Percentiles rank a stretch among this genome's conserved stretches.
Evolutionary conservation across 1,284 basidiomycete species (phyloP).

Genomic region (Marasmius fiardii): DNA sequence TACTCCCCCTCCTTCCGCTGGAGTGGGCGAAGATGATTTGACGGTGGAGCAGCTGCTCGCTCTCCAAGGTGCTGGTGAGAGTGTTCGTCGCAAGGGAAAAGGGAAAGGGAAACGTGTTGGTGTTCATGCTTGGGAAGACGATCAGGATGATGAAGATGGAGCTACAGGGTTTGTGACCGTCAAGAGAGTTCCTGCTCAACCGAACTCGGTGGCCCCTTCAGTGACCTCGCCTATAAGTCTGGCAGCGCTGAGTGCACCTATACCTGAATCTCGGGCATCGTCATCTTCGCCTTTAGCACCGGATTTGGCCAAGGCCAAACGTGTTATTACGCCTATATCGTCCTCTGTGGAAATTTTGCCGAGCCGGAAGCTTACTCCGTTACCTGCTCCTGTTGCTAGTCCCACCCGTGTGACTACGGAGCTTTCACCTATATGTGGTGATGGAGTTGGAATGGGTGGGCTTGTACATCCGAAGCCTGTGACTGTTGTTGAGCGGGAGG

Average conservation of each 20-base stretch:
- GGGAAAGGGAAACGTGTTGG: slow-evolving; percentile 15
- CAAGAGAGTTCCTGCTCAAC: slow-evolving; percentile 22
- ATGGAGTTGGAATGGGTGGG: not conserved
- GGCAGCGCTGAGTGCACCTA: not conserved
- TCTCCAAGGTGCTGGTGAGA: slow-evolving; percentile 17
- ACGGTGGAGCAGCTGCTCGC: slow-evolving; percentile 47
- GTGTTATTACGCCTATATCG: not conserved
- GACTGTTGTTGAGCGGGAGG: not conserved
- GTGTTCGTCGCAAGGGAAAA: slow-evolving; percentile 12
- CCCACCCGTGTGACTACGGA: not conserved
- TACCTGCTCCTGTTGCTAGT: not conserved
- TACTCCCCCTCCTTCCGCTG: not conserved
- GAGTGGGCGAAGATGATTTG: slow-evolving; percentile 33
- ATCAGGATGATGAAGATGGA: slow-evolving; percentile 20
- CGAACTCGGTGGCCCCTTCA: not conserved
- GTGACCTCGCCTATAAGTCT: not conserved
- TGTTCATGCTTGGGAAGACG: slow-evolving; percentile 41
- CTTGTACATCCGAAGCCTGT: slow-evolving; percentile 9
- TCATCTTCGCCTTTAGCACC: not conserved
- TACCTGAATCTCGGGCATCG: not conserved
- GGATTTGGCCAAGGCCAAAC: not conserved
- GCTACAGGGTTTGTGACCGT: slow-evolving; percentile 25
- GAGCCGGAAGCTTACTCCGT: not conserved
- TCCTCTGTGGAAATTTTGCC: not conserved
- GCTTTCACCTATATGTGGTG: not conserved